Evolutionary conservation across 2,329 filamentous ascomycete species (phyloP), one percentile per base, ranked within the genome.

Genomic region (Ambrosiella beaveri): DNA sequence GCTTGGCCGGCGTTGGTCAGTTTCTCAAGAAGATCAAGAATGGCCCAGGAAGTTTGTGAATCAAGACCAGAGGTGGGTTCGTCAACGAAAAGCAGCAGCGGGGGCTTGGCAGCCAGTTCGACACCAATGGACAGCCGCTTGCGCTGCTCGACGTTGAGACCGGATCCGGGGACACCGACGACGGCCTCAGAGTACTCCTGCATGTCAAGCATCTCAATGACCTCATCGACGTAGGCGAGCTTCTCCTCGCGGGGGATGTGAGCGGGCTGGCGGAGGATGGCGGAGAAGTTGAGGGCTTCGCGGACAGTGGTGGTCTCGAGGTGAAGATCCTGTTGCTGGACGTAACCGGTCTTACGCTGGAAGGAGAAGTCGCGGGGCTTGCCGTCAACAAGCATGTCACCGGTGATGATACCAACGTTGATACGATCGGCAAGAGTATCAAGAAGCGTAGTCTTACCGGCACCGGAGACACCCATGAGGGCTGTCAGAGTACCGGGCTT

Each of bases 11-110:
- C 85, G 69, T 91, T 86, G 65, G 88, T 88, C 39, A 96, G 76
- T 71, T 94, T 95, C 70, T 94, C 85, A 45, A 97, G 78, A 9
- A 96, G 78, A 68, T 88, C 84, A 51, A 89, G 77, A 67, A 96
- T 95, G 62, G 88, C 86, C 88, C 88, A 96, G 0, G 89, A 91
- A 1, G 90, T 95, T 69, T 95, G 89, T 66, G 82, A 88, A 70
- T 96, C 91, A 17, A 96, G 81, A 74, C 91, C 91, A 36, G 89
- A 95, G 2, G 90, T 96, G 12, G 91, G 91, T 70, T 97, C 91
- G 65, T 97, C 91, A 44, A 96, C 81, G 73, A 96, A 96, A 52
- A 96, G 80, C 61, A 96, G 77, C 56, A 96, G 76, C 45, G 88
- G 83, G 5, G 91, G 91, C 73, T 93, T 95, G 6, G 91, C 91